Conservation (phyloP, 352 stramenopile genomes). For the Globisporangium megalacanthum region DNA sequence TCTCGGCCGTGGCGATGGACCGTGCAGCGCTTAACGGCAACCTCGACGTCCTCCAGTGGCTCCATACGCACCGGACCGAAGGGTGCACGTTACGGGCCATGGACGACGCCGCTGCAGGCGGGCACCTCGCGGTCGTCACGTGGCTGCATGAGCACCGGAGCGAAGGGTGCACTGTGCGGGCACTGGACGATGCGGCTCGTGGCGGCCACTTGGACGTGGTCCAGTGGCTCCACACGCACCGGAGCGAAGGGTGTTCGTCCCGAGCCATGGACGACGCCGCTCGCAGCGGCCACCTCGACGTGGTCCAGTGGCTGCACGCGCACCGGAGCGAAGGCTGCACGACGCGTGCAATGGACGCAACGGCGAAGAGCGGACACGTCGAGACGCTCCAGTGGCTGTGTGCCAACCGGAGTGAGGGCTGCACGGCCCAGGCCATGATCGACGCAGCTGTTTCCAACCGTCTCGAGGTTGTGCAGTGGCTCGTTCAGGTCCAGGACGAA, state of each 20-base stretch:
- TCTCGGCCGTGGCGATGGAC: neutral
- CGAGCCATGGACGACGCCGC: neutral
- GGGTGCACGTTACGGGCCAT: too few species aligned
- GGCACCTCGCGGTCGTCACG: neutral
- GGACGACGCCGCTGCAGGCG: neutral
- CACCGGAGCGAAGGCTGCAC: neutral
- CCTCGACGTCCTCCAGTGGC: too few species aligned
- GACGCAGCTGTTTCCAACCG: neutral
- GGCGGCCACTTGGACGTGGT: neutral
- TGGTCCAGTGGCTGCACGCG: neutral
- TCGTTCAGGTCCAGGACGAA: neutral
- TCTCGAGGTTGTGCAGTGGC: neutral
- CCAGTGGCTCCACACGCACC: neutral
- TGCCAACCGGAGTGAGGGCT: neutral
- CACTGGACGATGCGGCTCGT: neutral
- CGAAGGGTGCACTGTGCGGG: neutral
- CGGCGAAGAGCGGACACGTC: conserved; percentile 1
- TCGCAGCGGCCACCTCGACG: neutral
- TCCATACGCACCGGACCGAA: too few species aligned
- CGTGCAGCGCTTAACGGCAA: too few species aligned
- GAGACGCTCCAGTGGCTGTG: neutral
- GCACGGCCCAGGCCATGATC: neutral
- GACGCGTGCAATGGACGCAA: neutral
- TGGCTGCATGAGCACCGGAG: neutral
- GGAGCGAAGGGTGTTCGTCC: neutral